Percentiles rank a stretch among this genome's conserved stretches.
phyloP scores from a whole-genome alignment of 805 yeast genomes.

The Maudiozyma saulgeensis region DNA sequence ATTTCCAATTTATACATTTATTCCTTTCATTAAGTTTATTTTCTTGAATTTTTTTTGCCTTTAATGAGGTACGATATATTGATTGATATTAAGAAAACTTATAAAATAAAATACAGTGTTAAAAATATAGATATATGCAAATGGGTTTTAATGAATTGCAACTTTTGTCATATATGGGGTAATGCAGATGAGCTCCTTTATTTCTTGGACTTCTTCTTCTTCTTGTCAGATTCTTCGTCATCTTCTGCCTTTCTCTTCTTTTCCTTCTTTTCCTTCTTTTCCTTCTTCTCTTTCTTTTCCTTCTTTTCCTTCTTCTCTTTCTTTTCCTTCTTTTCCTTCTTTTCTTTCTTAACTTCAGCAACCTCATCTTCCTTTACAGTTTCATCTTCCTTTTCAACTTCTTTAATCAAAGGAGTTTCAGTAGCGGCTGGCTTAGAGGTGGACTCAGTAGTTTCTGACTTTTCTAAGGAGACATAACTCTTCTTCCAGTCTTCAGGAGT shows the following conservation, averaged over 20 bases:
- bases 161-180: background rate
- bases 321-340: constrained; percentile 33
- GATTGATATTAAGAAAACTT: background rate
- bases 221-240: constrained; percentile 27
- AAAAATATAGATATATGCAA: background rate
- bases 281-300: constrained; percentile 44
- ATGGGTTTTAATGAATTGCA: background rate
- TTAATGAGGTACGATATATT: background rate
- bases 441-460: constrained; percentile 29
- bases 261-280: constrained; percentile 34
- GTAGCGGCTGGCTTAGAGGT: constrained; percentile 21
- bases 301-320: constrained; percentile 46
- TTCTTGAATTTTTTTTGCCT: background rate
- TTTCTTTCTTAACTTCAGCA: constrained; percentile 55
- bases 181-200: constrained; percentile 11
- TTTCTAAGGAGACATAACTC: constrained; percentile 62
- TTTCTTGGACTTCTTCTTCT: constrained; percentile 37
- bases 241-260: constrained; percentile 26
- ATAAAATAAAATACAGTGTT: constrained; percentile 2
- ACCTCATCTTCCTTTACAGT: constrained; percentile 35
- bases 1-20: background rate
- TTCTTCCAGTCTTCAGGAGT: constrained; percentile 91
- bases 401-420: constrained; percentile 34
- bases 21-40: background rate
- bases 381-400: constrained; percentile 37